These are phyloP conservation scores for Eucalyptus paniculata DNA, from an alignment of 345 rosid genomes.

Conservation along the genomic window DNA sequence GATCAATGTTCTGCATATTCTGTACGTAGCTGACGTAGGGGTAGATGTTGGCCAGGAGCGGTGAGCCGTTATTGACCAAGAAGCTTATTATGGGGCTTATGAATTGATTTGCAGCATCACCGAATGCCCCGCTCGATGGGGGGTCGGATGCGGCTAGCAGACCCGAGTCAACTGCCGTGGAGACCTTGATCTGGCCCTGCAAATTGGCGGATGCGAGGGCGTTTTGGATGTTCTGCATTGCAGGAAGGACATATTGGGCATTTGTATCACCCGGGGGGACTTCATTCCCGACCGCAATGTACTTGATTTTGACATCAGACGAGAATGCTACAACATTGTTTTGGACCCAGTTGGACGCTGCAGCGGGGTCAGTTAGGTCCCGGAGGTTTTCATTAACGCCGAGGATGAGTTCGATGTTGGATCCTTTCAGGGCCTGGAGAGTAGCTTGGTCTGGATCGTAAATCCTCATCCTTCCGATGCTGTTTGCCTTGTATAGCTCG, in stretches of 20 bases:
- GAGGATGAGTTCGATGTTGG: constrained; percentile 16
- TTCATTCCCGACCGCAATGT: constrained; percentile 47
- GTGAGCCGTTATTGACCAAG: constrained; percentile 7
- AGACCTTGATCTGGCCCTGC: constrained; percentile 14
- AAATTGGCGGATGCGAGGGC: constrained; percentile 3
- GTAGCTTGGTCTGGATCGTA: constrained; percentile 20
- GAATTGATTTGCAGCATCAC: neutral
- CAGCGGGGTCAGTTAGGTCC: constrained; percentile 2
- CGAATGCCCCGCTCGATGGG: constrained; percentile 12
- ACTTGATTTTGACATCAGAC: constrained; percentile 18
- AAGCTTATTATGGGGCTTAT: constrained; percentile 8
- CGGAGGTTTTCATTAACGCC: constrained; percentile 16
- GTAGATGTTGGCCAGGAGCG: constrained; percentile 14
- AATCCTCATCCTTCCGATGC: constrained; percentile 17
- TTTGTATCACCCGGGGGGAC: constrained; percentile 2
- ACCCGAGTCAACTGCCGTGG: constrained; percentile 11
- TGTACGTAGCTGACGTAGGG: constrained; percentile 7
- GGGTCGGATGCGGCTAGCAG: constrained; percentile 1
- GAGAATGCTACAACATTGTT: constrained; percentile 9
- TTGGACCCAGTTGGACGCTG: constrained; percentile 18
- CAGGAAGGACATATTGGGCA: constrained; percentile 2
- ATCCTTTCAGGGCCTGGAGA: constrained; percentile 27
- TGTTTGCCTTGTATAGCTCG: constrained; percentile 7
- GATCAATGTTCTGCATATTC: neutral
- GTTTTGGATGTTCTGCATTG: constrained; percentile 8